A percentile compares a stretch with the other conserved stretches of the same genome.
phyloP scores from a whole-genome alignment of 176 grass and related monocot species.

The Oryza longistaminata region DNA sequence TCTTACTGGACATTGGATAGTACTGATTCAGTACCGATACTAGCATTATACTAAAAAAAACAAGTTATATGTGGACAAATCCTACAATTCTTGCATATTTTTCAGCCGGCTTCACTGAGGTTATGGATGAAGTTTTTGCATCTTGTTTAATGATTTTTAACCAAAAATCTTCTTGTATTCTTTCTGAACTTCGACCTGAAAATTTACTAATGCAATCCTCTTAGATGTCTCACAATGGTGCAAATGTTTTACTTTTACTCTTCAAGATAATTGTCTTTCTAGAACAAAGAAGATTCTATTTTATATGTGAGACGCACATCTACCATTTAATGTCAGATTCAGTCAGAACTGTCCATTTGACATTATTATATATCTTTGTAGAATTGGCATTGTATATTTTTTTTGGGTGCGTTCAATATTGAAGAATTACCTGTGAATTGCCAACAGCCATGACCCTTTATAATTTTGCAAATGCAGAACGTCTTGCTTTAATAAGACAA shows the following conservation, averaged over 20 bases:
- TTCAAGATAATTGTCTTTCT: background rate
- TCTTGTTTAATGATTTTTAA: background rate
- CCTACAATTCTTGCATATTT: background rate
- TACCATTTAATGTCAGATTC: constrained; percentile 1
- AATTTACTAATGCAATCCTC: background rate
- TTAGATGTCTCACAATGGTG: background rate
- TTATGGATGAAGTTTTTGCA: background rate
- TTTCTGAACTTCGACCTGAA: background rate
- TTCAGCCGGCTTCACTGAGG: background rate
- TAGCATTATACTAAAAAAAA: background rate
- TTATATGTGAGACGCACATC: background rate
- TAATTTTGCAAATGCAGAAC: constrained; percentile 67
- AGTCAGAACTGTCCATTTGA: background rate
- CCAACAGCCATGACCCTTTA: background rate
- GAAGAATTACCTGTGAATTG: constrained; percentile 3
- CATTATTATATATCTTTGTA: background rate
- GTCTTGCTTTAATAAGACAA: constrained; percentile 89
- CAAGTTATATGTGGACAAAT: background rate
- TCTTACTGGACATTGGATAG: background rate
- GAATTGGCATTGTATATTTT: background rate
- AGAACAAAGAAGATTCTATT: background rate
- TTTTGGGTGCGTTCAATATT: background rate
- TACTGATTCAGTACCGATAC: background rate
- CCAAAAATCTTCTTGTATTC: background rate
- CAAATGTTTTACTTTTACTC: background rate